Conservation (phyloP, 1,284 basidiomycete species). For the Malassezia sp. region DNA sequence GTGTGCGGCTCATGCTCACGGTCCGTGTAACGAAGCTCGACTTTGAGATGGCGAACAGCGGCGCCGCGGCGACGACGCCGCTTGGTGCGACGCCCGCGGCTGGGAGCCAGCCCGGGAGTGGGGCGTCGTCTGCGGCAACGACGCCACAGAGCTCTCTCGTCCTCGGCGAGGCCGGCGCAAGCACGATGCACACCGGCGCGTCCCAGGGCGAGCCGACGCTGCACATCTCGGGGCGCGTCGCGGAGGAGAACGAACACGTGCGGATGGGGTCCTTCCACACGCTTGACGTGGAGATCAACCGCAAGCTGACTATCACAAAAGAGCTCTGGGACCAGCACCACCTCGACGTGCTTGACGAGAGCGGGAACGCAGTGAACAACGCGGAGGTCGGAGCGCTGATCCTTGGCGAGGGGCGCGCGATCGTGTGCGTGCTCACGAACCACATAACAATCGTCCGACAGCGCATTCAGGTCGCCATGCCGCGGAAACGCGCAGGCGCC, state of each 20-base stretch:
- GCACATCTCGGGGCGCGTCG: conserved; percentile 77
- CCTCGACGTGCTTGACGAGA: conserved; percentile 67
- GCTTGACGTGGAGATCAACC: conserved; percentile 78
- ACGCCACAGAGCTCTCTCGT: conserved; percentile 25
- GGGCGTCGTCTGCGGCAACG: conserved; percentile 16
- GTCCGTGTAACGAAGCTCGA: conserved; percentile 59
- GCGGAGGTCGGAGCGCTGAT: conserved; percentile 95
- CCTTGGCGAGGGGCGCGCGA: conserved; percentile 84
- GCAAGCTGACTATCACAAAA: conserved; percentile 87
- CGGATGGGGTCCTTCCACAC: conserved; percentile 92
- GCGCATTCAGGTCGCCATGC: conserved; percentile 77
- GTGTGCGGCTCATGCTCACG: conserved; percentile 74
- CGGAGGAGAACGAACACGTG: conserved; percentile 80
- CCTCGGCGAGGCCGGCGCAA: conserved; percentile 21
- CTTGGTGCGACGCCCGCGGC: conserved; percentile 16
- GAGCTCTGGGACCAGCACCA: conserved; percentile 82
- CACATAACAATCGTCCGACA: conserved; percentile 93
- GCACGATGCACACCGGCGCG: conserved; percentile 19
- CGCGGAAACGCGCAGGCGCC: conserved; percentile 58
- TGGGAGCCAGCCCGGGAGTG: conserved; percentile 19
- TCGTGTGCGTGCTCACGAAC: conserved; percentile 84
- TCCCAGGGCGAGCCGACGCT: conserved; percentile 51
- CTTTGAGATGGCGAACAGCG: conserved; percentile 30
- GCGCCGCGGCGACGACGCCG: background rate
- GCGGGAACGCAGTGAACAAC: conserved; percentile 77